Percentiles rank a stretch among this genome's conserved stretches.
Evolutionary conservation across 75 land plant genomes (phyloP).

Genomic region (Sequoia sempervirens): DNA sequence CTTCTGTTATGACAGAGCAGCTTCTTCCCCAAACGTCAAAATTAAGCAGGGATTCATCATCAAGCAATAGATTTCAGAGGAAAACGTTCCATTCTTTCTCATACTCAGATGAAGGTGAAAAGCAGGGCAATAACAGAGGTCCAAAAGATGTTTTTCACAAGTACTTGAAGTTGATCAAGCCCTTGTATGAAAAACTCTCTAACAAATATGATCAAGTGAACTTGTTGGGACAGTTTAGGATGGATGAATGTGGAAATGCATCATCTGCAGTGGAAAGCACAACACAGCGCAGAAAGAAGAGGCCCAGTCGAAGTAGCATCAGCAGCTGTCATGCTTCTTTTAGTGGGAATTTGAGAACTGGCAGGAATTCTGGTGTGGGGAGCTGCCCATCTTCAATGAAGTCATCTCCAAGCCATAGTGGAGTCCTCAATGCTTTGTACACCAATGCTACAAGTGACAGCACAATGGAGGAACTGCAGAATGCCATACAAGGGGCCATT

Average conservation of each 20-base stretch:
- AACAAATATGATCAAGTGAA: neutral
- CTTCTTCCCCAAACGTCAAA: neutral
- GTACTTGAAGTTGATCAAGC: constrained; percentile 52
- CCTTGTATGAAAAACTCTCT: constrained; percentile 40
- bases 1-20: neutral
- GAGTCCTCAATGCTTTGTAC: constrained; percentile 21
- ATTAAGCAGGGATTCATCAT: neutral
- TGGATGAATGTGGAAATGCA: constrained; percentile 13
- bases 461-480: constrained; percentile 78
- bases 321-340: constrained; percentile 28
- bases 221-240: neutral
- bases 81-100: neutral
- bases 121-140: neutral
- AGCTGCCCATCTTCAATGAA: constrained; percentile 74
- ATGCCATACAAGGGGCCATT: constrained; percentile 85
- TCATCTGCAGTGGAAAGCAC: constrained; percentile 14
- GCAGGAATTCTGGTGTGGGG: constrained; percentile 16
- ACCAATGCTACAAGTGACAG: constrained; percentile 29
- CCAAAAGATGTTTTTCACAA: constrained; percentile 49
- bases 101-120: neutral
- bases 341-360: constrained; percentile 39
- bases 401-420: constrained; percentile 69
- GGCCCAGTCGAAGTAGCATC: neutral
- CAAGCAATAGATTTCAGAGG: neutral
- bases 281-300: neutral